phyloP scores from a whole-genome alignment of 257 asterid species.

The Anisodus tanguticus region DNA sequence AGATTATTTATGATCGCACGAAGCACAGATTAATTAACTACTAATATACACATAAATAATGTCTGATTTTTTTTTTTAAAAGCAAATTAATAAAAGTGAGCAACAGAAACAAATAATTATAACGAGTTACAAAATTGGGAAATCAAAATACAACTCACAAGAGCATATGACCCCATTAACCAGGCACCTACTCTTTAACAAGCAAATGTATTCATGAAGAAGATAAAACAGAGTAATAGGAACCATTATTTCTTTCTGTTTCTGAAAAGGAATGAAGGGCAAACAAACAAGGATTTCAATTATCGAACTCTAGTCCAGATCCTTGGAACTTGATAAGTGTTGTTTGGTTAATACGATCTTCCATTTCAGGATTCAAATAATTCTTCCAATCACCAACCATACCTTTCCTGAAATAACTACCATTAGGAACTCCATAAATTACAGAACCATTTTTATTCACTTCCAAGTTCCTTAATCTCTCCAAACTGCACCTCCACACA shows the following conservation, averaged over 20 bases:
- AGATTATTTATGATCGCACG: too few species aligned
- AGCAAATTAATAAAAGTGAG: neutral
- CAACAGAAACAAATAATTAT: too few species aligned
- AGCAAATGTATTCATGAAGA: neutral
- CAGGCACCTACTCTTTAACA: neutral
- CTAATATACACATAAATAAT: neutral
- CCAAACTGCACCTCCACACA: conserved; percentile 45
- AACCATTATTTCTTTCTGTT: neutral
- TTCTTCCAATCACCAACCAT: conserved; percentile 48
- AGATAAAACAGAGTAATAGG: neutral
- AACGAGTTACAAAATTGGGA: neutral
- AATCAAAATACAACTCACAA: too few species aligned
- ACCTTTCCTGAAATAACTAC: conserved; percentile 42
- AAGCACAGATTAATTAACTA: too few species aligned
- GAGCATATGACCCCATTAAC: neutral
- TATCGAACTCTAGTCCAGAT: conserved; percentile 38
- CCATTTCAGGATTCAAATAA: conserved; percentile 43
- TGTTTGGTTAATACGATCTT: conserved; percentile 33
- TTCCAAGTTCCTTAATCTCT: conserved; percentile 44
- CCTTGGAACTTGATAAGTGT: conserved; percentile 34
- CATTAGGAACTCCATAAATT: conserved; percentile 37
- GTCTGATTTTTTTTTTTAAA: too few species aligned
- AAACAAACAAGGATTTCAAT: neutral
- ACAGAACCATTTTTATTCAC: conserved; percentile 42
- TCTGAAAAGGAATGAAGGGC: too few species aligned